Conservation (phyloP, 768 basidiomycete species). For the Psilocybe subaeruginosa region DNA sequence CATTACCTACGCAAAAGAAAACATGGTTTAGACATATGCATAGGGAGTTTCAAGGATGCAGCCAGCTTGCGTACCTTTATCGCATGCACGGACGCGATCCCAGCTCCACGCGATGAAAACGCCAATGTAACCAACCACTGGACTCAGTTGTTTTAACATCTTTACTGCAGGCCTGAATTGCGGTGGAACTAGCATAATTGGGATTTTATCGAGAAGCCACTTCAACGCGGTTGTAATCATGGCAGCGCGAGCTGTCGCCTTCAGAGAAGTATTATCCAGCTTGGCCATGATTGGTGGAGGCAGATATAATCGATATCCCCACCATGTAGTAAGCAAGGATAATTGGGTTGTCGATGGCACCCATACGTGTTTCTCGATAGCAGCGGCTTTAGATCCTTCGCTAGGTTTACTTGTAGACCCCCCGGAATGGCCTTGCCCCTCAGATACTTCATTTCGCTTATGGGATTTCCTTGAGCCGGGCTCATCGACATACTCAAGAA, state of each 20-base stretch:
- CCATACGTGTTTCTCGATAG: constrained; percentile 50
- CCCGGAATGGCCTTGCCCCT: neutral
- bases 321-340: constrained; percentile 77
- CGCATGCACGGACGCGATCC: constrained; percentile 65
- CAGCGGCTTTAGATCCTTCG: constrained; percentile 2
- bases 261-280: constrained; percentile 63
- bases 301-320: constrained; percentile 79
- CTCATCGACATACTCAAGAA: constrained; percentile 46
- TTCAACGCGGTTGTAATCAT: constrained; percentile 75
- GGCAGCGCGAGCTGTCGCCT: constrained; percentile 74
- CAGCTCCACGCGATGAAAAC: constrained; percentile 82
- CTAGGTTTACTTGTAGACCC: constrained; percentile 21
- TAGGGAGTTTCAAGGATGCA: neutral
- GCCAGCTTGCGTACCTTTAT: constrained; percentile 53
- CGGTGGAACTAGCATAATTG: constrained; percentile 58
- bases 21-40: constrained; percentile 3
- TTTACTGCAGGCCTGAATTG: constrained; percentile 59
- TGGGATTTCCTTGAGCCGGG: constrained; percentile 18
- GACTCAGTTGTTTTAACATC: constrained; percentile 64
- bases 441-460: constrained; percentile 2
- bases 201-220: constrained; percentile 71
- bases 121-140: constrained; percentile 72
- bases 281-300: constrained; percentile 74
- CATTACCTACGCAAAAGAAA: constrained; percentile 52
- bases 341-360: constrained; percentile 75